Percentiles rank a stretch among this genome's conserved stretches.
Evolutionary conservation across 129 eudicot genomes (phyloP).

Genomic region (Sambucus nigra): DNA sequence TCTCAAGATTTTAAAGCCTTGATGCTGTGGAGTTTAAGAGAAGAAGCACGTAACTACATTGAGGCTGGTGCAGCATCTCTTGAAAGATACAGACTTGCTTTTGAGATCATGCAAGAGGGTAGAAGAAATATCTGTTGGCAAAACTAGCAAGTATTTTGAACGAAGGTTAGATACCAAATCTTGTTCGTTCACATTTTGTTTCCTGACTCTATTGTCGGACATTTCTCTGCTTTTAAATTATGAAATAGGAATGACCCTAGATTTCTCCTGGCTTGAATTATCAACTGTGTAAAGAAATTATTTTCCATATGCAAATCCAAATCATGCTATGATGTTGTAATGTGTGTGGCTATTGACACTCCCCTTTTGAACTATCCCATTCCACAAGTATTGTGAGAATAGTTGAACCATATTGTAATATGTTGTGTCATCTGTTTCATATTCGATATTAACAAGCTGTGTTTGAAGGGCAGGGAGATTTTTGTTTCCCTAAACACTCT

Average conservation of each 20-base stretch:
- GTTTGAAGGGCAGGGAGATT: background rate
- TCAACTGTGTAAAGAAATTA: no score
- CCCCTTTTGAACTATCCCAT: no score
- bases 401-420: background rate
- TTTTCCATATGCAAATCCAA: no score
- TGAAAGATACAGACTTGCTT: constrained; percentile 72
- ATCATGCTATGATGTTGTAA: no score
- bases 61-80: constrained; percentile 76
- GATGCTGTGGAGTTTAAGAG: constrained; percentile 80
- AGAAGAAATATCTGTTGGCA: constrained; percentile 79
- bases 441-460: background rate
- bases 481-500: no score
- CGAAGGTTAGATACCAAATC: constrained; percentile 11
- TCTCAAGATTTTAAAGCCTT: constrained; percentile 55
- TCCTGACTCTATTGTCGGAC: background rate
- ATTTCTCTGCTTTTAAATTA: background rate
- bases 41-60: constrained; percentile 63
- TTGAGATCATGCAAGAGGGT: constrained; percentile 89
- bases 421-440: background rate
- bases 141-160: constrained; percentile 26
- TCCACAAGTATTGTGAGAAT: no score
- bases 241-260: background rate
- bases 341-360: no score
- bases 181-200: background rate
- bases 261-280: background rate